Conservation (phyloP, 1,284 basidiomycete species). For the Boletus semigastroideus region DNA sequence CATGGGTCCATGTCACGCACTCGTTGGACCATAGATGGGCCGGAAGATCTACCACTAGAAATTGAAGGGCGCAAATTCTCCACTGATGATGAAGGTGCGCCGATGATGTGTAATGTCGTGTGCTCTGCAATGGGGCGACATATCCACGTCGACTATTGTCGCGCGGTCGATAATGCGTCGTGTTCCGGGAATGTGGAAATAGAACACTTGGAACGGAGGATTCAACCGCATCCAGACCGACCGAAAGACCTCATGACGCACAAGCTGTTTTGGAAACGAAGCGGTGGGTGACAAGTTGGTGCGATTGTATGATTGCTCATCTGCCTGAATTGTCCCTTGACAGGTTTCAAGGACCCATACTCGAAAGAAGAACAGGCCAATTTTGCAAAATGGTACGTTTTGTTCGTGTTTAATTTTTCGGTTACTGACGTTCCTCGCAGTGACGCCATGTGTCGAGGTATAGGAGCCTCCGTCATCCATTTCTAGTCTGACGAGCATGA, state of each 20-base stretch:
- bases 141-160: conserved; percentile 58
- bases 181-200: conserved; percentile 45
- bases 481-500: not conserved
- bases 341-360: conserved; percentile 51
- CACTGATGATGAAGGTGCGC: conserved; percentile 44
- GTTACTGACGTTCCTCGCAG: conserved; percentile 16
- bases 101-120: conserved; percentile 61
- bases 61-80: not conserved
- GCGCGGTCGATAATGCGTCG: conserved; percentile 32
- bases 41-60: not conserved
- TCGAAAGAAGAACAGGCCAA: conserved; percentile 51
- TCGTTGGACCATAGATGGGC: not conserved
- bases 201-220: conserved; percentile 44
- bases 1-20: conserved; percentile 43
- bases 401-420: not conserved
- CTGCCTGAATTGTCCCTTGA: not conserved
- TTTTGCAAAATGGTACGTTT: conserved; percentile 52
- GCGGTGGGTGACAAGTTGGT: conserved; percentile 35
- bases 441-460: conserved; percentile 49
- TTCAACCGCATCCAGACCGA: conserved; percentile 46
- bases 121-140: conserved; percentile 57
- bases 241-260: conserved; percentile 59
- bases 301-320: no score
- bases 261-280: conserved; percentile 54
- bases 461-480: not conserved